These are phyloP conservation scores for Suillus hirtellus DNA, from an alignment of 768 basidiomycete species.

Conservation along the genomic window DNA sequence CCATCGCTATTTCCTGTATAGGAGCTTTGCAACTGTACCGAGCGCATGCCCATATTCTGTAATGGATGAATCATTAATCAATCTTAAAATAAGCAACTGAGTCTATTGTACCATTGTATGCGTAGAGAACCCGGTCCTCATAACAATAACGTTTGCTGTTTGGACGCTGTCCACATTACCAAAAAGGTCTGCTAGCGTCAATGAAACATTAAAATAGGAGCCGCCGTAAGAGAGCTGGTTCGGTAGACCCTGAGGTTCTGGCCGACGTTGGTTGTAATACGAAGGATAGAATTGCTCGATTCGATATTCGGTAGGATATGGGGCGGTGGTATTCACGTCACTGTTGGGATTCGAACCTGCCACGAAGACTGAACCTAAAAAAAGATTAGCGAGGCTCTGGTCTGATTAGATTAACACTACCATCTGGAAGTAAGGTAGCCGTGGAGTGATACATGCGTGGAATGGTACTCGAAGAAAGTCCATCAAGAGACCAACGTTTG, in stretches of 20 bases:
- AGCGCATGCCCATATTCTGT: conserved; percentile 75
- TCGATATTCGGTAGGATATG: conserved; percentile 75
- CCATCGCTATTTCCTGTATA: conserved; percentile 60
- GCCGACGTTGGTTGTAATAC: conserved; percentile 64
- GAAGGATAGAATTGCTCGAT: conserved; percentile 77
- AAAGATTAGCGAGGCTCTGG: background rate
- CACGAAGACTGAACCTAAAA: conserved; percentile 62
- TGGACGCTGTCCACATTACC: conserved; percentile 53
- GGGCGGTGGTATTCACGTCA: conserved; percentile 52
- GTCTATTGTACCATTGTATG: conserved; percentile 60
- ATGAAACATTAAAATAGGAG: conserved; percentile 62
- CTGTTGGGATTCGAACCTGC: conserved; percentile 83
- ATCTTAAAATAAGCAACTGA: background rate
- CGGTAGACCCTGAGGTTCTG: conserved; percentile 59
- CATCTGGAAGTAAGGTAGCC: conserved; percentile 69
- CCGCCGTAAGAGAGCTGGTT: conserved; percentile 74
- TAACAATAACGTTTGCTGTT: conserved; percentile 52
- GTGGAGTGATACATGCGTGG: conserved; percentile 82
- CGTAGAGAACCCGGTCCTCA: conserved; percentile 76
- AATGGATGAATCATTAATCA: background rate
- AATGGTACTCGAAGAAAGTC: conserved; percentile 57
- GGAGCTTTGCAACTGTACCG: conserved; percentile 62
- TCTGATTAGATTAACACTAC: conserved; percentile 27
- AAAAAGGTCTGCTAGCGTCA: conserved; percentile 55
- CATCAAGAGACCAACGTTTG: conserved; percentile 64